phyloP scores from a whole-genome alignment of 768 basidiomycete genomes.

The Amanita pallidorosea region DNA sequence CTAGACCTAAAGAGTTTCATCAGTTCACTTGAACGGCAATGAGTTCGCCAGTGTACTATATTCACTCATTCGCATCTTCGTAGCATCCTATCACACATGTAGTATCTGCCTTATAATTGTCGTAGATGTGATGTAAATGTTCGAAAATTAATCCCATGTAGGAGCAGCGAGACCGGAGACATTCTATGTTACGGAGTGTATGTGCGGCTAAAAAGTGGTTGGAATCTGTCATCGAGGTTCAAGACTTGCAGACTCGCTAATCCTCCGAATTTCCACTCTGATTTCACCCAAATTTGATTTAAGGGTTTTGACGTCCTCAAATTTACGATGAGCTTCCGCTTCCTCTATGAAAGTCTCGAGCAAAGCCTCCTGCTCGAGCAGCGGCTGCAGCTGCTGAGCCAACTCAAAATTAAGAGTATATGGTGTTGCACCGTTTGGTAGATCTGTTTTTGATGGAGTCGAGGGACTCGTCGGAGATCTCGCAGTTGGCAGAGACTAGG shows the following conservation, averaged over 20 bases:
- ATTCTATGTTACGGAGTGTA: neutral
- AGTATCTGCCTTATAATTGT: neutral
- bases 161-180: neutral
- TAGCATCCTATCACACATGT: neutral
- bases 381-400: conserved; percentile 69
- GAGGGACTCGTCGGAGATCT: conserved; percentile 6
- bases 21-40: conserved; percentile 63
- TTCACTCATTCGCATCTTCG: neutral
- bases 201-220: too few relatives aligned
- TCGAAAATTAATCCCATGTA: neutral
- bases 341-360: conserved; percentile 87
- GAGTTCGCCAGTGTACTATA: neutral
- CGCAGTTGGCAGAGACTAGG: neutral
- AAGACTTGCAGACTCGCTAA: conserved; percentile 25
- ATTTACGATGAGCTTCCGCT: conserved; percentile 83
- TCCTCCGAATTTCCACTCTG: conserved; percentile 66
- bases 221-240: neutral
- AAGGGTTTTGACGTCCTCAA: conserved; percentile 87
- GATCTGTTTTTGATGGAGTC: conserved; percentile 8
- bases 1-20: conserved; percentile 84
- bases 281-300: conserved; percentile 77
- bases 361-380: conserved; percentile 90
- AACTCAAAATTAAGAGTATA: conserved; percentile 46
- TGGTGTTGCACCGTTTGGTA: neutral
- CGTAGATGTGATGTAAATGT: conserved; percentile 1